Evolutionary conservation across 2,329 filamentous ascomycete species (phyloP).

Genomic region (Phialophora expanda): DNA sequence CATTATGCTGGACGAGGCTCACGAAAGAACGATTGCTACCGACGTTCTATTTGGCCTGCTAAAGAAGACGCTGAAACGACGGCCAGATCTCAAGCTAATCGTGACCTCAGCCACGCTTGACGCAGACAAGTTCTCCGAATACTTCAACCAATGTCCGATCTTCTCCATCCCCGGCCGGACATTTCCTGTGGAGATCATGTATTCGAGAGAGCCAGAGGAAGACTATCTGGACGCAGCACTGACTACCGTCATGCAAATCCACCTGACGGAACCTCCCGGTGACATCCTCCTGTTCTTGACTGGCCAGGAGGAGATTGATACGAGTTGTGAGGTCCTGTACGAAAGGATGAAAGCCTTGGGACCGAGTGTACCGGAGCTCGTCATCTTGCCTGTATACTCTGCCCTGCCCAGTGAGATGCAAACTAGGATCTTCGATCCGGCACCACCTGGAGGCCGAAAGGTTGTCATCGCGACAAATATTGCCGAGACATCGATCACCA

Average conservation of each 20-base stretch:
- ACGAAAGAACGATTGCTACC: slow-evolving; percentile 94
- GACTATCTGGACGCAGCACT: slow-evolving; percentile 94
- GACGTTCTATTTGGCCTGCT: slow-evolving; percentile 93
- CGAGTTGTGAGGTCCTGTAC: slow-evolving; percentile 85
- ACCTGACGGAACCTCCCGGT: slow-evolving; percentile 86
- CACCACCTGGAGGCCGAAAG: slow-evolving; percentile 82
- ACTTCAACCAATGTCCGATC: slow-evolving; percentile 95
- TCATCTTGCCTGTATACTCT: slow-evolving; percentile 96
- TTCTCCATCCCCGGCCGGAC: slow-evolving; percentile 95
- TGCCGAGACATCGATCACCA: slow-evolving; percentile 96
- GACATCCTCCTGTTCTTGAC: slow-evolving; percentile 98
- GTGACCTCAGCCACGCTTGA: slow-evolving; percentile 96
- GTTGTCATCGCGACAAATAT: slow-evolving; percentile 99
- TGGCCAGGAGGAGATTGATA: slow-evolving; percentile 97
- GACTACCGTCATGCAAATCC: slow-evolving; percentile 98
- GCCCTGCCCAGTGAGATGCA: slow-evolving; percentile 92
- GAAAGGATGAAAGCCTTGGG: slow-evolving; percentile 97
- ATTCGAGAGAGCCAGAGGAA: slow-evolving; percentile 90
- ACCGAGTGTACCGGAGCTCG: slow-evolving; percentile 84
- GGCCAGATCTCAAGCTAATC: slow-evolving; percentile 90
- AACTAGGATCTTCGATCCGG: slow-evolving; percentile 90
- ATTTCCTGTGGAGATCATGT: slow-evolving; percentile 94
- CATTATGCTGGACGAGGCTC: slow-evolving; percentile 97
- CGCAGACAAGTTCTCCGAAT: slow-evolving; percentile 94
- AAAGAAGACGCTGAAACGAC: slow-evolving; percentile 86